These are phyloP conservation scores for Protea cynaroides DNA, from an alignment of 164 flowering plant species.

Conservation along the genomic window DNA sequence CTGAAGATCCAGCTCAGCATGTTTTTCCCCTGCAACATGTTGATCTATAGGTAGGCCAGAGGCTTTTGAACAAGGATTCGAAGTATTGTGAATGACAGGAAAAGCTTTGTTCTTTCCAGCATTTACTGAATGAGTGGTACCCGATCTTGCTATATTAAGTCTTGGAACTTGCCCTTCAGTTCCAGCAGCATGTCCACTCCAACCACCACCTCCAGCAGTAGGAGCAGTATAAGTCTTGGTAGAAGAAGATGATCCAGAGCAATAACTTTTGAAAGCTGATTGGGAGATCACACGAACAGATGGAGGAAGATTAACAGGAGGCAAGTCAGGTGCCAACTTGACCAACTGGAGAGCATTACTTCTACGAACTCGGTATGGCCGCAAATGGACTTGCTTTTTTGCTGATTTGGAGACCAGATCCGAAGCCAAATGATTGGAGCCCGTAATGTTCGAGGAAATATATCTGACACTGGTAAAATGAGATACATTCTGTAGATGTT, in stretches of 20 bases:
- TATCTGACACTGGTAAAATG: slow-evolving; percentile 19
- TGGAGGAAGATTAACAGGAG: slow-evolving; percentile 73
- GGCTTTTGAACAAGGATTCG: slow-evolving; percentile 16
- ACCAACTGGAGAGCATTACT: slow-evolving; percentile 38
- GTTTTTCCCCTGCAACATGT: slow-evolving; percentile 30
- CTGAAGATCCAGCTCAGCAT: slow-evolving; percentile 48
- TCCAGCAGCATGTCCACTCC: slow-evolving; percentile 17
- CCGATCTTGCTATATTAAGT: slow-evolving; percentile 16
- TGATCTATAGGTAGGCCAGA: slow-evolving; percentile 20
- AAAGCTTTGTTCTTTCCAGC: slow-evolving; percentile 13
- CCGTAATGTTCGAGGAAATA: slow-evolving; percentile 14
- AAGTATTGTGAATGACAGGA: slow-evolving; percentile 3
- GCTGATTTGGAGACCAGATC: slow-evolving; percentile 22
- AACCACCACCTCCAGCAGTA: slow-evolving; percentile 13
- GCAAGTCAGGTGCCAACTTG: slow-evolving; percentile 82
- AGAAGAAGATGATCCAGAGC: not conserved
- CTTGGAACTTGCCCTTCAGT: slow-evolving; percentile 20
- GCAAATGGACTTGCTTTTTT: slow-evolving; percentile 23
- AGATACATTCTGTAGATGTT: slow-evolving; percentile 16
- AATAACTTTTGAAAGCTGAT: slow-evolving; percentile 35
- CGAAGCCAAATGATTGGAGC: slow-evolving; percentile 20
- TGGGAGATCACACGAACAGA: slow-evolving; percentile 64
- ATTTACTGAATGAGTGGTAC: slow-evolving; percentile 11
- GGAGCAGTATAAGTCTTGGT: not conserved
- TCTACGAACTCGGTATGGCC: slow-evolving; percentile 55